Conservation (phyloP, 2,329 filamentous ascomycete genomes). For the Xylaria multiplex region DNA sequence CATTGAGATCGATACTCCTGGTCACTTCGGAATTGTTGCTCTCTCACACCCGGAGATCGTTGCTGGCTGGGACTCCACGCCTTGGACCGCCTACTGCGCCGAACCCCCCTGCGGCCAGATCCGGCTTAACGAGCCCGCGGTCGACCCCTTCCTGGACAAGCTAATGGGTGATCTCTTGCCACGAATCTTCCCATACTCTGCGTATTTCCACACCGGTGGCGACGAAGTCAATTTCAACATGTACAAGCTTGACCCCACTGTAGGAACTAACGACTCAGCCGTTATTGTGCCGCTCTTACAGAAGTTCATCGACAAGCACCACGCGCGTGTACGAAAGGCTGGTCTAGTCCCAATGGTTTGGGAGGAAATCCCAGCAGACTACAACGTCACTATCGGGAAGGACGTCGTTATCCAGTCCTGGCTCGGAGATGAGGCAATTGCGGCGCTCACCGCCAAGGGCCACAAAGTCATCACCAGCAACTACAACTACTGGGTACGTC, state of each 20-base stretch:
- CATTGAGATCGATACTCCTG: slow-evolving; percentile 83
- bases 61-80: slow-evolving; percentile 67
- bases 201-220: slow-evolving; percentile 86
- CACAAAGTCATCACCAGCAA: slow-evolving; percentile 79
- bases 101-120: slow-evolving; percentile 75
- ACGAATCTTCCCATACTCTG: slow-evolving; percentile 72
- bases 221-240: slow-evolving; percentile 85
- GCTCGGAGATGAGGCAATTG: slow-evolving; percentile 72
- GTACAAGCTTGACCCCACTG: slow-evolving; percentile 77
- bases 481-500: slow-evolving; percentile 78
- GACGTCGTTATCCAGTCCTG: slow-evolving; percentile 84
- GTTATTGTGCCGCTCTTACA: slow-evolving; percentile 81
- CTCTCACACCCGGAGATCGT: slow-evolving; percentile 77
- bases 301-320: slow-evolving; percentile 76
- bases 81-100: slow-evolving; percentile 68
- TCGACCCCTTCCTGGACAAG: slow-evolving; percentile 76
- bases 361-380: slow-evolving; percentile 86
- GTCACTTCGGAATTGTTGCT: slow-evolving; percentile 76
- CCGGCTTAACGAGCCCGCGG: slow-evolving; percentile 77
- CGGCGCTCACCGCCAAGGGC: slow-evolving; percentile 68
- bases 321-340: slow-evolving; percentile 69
- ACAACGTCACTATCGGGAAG: slow-evolving; percentile 77
- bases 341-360: slow-evolving; percentile 81
- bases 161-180: slow-evolving; percentile 82
- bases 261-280: slow-evolving; percentile 70